A percentile compares a stretch with the other conserved stretches of the same genome.
Conservation (phyloP, 495 filamentous ascomycete genomes). For the Bathelium albidoporum region DNA sequence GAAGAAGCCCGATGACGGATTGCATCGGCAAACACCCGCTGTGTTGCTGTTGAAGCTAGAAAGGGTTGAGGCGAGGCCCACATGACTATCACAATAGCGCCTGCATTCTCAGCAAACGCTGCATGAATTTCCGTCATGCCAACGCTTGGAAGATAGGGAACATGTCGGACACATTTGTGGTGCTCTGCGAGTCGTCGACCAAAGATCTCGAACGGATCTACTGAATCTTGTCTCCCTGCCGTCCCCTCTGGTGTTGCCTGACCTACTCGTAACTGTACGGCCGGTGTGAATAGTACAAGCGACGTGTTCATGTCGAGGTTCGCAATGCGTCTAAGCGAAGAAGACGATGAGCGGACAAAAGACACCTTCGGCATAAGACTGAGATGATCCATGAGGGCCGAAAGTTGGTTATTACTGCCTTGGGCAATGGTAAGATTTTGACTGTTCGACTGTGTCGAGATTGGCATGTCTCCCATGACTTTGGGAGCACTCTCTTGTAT, state of each 20-base stretch:
- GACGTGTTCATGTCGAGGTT: neutral
- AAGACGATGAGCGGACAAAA: slow-evolving; percentile 2
- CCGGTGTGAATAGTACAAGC: slow-evolving; percentile 19
- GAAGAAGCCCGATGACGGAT: neutral
- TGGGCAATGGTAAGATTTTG: neutral
- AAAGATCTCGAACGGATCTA: slow-evolving; percentile 36
- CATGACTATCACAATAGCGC: slow-evolving; percentile 27
- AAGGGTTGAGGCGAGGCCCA: slow-evolving; percentile 5
- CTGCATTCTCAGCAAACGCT: slow-evolving; percentile 26
- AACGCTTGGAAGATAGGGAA: slow-evolving; percentile 28
- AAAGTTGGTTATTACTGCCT: neutral
- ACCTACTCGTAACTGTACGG: slow-evolving; percentile 5
- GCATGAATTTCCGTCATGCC: slow-evolving; percentile 30
- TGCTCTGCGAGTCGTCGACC: slow-evolving; percentile 26
- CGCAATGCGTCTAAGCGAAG: neutral
- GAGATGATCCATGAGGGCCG: neutral
- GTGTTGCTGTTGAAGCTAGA: neutral
- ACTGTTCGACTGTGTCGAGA: neutral
- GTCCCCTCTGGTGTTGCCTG: neutral
- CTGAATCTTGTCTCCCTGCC: slow-evolving; percentile 3
- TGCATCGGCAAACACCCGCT: neutral
- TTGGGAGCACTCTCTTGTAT: neutral
- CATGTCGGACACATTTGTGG: slow-evolving; percentile 28
- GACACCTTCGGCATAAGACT: neutral
- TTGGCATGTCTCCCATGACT: neutral